Conservation (phyloP, 2,329 filamentous ascomycete species). For the Chrysoporthe deuterocubensis region DNA sequence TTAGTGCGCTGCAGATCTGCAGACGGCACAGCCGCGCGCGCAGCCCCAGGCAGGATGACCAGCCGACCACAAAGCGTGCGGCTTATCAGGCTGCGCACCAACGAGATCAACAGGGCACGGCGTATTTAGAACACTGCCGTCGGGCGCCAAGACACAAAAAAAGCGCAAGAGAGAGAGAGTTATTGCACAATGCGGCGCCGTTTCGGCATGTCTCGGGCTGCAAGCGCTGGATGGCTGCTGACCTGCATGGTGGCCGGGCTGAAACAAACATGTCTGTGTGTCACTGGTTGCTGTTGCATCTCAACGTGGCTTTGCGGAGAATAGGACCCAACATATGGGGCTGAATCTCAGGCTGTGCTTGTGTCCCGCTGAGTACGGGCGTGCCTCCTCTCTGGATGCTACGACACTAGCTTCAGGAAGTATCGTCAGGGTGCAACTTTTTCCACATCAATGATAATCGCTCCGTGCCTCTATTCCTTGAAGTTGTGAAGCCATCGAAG, state of each 20-base stretch:
- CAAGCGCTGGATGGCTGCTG: not conserved
- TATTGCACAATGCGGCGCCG: not conserved
- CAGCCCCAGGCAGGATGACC: not conserved
- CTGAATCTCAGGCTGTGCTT: not conserved
- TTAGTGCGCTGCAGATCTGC: not conserved
- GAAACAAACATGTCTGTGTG: not conserved
- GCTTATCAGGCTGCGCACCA: not conserved
- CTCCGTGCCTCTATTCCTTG: too few relatives aligned
- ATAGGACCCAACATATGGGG: not conserved
- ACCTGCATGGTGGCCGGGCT: not conserved
- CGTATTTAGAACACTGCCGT: not conserved
- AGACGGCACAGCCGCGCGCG: not conserved
- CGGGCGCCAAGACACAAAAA: not conserved
- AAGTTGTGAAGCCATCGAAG: too few relatives aligned
- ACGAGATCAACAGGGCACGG: not conserved
- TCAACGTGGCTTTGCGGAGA: not conserved
- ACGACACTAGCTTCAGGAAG: not conserved
- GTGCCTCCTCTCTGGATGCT: not conserved
- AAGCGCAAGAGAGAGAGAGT: not conserved
- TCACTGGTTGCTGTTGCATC: not conserved
- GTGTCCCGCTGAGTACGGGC: not conserved
- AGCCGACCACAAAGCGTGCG: not conserved
- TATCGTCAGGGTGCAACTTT: too few relatives aligned
- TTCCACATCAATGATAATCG: too few relatives aligned
- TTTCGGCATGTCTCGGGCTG: not conserved